Conservation (phyloP, 192 early-diverging fungal genomes). For the Coemansia sp. region DNA sequence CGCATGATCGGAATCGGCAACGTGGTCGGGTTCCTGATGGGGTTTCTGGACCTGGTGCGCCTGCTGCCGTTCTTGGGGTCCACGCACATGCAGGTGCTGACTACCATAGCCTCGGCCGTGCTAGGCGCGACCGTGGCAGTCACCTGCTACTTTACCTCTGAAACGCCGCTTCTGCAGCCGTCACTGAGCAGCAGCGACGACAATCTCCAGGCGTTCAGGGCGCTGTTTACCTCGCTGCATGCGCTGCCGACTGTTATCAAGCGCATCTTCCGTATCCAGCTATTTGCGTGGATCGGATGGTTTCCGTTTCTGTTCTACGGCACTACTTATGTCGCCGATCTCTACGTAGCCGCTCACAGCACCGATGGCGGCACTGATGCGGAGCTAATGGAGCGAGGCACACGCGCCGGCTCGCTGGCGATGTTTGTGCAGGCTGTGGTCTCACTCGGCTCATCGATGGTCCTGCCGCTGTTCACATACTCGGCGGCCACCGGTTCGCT, state of each 20-base stretch:
- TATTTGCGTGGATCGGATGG: slow-evolving; percentile 96
- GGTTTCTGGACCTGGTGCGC: slow-evolving; percentile 70
- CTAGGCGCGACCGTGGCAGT: slow-evolving; percentile 57
- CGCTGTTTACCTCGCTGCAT: slow-evolving; percentile 50
- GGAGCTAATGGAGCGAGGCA: slow-evolving; percentile 52
- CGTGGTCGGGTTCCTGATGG: slow-evolving; percentile 80
- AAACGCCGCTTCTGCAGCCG: slow-evolving; percentile 35
- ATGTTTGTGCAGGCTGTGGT: slow-evolving; percentile 74
- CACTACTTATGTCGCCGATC: slow-evolving; percentile 49
- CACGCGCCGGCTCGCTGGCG: slow-evolving; percentile 81
- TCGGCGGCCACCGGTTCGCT: slow-evolving; percentile 9
- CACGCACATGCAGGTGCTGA: slow-evolving; percentile 77
- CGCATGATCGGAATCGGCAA: slow-evolving; percentile 82
- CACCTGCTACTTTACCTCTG: slow-evolving; percentile 64
- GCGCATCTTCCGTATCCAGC: slow-evolving; percentile 80
- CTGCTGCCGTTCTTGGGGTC: slow-evolving; percentile 65
- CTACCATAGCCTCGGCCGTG: slow-evolving; percentile 62
- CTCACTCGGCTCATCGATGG: slow-evolving; percentile 54
- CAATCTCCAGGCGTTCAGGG: slow-evolving; percentile 35
- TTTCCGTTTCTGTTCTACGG: slow-evolving; percentile 96
- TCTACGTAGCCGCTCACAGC: slow-evolving; percentile 23
- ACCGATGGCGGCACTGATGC: slow-evolving; percentile 5
- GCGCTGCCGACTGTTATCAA: slow-evolving; percentile 68
- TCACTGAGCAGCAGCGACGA: neutral
- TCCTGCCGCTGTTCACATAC: slow-evolving; percentile 41